Evolutionary conservation across 2,329 filamentous ascomycete species (phyloP), one percentile per base, ranked within the genome.

Genomic region (Talaromyces sp.): DNA sequence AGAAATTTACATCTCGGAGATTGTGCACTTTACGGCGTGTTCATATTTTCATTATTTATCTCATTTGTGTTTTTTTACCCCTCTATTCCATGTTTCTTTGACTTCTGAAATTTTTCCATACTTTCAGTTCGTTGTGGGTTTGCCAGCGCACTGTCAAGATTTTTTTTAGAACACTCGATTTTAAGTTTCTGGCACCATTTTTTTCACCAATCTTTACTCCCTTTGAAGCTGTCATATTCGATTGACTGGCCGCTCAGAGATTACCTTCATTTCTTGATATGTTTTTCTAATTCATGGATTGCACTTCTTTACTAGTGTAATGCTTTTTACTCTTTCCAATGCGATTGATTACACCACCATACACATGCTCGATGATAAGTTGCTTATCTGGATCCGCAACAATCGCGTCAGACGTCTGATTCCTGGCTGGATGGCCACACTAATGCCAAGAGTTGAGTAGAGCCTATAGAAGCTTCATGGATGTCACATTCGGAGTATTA

Each of bases 81-180:
- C 48, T 60, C 48, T 42, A 57, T 61, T 33, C 28, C 11, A 57
- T 23, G 28, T 21, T 25, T 35, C 18, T 57, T 42, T 42, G 54
- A 56, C 11, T 40, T 48, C 50, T 42, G 52, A n/a, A n/a, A 57
- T 5, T 48, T 57, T 28, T 57, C 6, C 54, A 42, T 57, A 31
- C 35, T 42, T 57, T 57, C 52, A 16, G 46, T 62, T 62, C 52
- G 52, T 61, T 46, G 33, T 35, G 59, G 46, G 39, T 55, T 55
- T 39, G 54, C 60, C 60, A 62, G 60, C 40, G 37, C 60, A 57
- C 28, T 50, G 60, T 62, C 52, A 56, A 57, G 52, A 46, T 33
- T 7, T 42, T n/a, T 40, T 56, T 48, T 21, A 39, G 35, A 61
- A 35, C 25, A 12, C 35, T 44, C 5, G 35, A 55, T 52, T n/a